phyloP scores from a whole-genome alignment of 1,139 yeast genomes.

The Entelexis sorbosivorans region DNA sequence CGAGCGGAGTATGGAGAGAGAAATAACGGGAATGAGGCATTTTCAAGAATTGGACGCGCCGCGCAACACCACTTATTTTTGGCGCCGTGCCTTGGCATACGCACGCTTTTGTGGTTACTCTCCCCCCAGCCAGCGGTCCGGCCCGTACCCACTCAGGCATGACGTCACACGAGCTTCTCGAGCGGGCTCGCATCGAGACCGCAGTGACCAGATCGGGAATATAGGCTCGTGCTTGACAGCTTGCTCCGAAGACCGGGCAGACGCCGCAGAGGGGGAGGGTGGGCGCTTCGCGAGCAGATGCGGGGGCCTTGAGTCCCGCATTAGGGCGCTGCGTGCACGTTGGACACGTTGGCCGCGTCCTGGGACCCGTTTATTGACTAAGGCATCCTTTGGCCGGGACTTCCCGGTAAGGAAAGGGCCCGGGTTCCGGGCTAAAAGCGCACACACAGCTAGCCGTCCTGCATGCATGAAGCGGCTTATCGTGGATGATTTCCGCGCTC shows the following conservation, averaged over 20 bases:
- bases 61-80: no score
- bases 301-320: no score
- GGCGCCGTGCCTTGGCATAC: not conserved
- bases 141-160: not conserved
- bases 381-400: not conserved
- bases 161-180: not conserved
- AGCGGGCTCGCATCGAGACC: no score
- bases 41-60: no score
- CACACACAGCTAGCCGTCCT: not conserved
- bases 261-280: no score
- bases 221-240: no score
- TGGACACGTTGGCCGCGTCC: no score
- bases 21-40: no score
- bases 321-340: no score
- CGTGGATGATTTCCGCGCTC: constrained; percentile 21
- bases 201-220: not conserved
- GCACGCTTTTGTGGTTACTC: not conserved
- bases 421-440: not conserved
- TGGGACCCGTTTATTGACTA: no score
- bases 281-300: no score
- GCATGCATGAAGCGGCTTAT: constrained; percentile 12
- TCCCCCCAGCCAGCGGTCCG: not conserved
- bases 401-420: not conserved
- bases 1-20: no score
- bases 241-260: not conserved